Conservation (phyloP, 1,139 yeast genomes). For the Lodderomyces margitis region DNA sequence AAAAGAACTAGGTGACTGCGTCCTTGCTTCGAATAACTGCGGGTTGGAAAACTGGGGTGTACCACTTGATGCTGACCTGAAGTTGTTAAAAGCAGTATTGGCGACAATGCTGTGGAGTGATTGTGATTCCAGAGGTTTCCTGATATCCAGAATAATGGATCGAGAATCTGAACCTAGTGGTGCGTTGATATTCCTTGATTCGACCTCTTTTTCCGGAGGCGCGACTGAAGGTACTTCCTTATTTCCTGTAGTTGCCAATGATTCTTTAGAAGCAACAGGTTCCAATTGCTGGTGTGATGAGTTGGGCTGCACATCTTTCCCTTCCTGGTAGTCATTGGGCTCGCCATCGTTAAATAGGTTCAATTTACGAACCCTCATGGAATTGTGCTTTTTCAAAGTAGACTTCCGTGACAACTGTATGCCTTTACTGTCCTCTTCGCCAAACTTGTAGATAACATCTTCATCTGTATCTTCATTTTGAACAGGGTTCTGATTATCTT, state of each 20-base stretch:
- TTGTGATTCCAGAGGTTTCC: constrained; percentile 10
- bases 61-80: constrained; percentile 24
- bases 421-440: constrained; percentile 24
- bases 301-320: constrained; percentile 11
- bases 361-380: constrained; percentile 44
- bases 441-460: constrained; percentile 34
- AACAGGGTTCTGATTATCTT: constrained; percentile 20
- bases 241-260: neutral
- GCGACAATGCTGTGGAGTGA: constrained; percentile 19
- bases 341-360: constrained; percentile 30
- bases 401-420: constrained; percentile 38
- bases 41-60: constrained; percentile 9
- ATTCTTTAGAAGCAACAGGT: constrained; percentile 4
- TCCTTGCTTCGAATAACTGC: neutral
- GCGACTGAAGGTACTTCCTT: neutral
- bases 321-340: neutral
- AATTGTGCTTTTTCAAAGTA: constrained; percentile 40
- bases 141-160: neutral
- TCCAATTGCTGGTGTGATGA: constrained; percentile 7
- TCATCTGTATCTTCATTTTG: constrained; percentile 13
- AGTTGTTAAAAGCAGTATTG: constrained; percentile 44
- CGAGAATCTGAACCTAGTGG: neutral
- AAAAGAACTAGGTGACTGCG: constrained; percentile 6
- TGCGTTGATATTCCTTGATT: neutral
- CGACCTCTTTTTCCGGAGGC: neutral